Evolutionary conservation across 805 yeast species (phyloP).

Genomic region (Metschnikowia lochheadii): DNA sequence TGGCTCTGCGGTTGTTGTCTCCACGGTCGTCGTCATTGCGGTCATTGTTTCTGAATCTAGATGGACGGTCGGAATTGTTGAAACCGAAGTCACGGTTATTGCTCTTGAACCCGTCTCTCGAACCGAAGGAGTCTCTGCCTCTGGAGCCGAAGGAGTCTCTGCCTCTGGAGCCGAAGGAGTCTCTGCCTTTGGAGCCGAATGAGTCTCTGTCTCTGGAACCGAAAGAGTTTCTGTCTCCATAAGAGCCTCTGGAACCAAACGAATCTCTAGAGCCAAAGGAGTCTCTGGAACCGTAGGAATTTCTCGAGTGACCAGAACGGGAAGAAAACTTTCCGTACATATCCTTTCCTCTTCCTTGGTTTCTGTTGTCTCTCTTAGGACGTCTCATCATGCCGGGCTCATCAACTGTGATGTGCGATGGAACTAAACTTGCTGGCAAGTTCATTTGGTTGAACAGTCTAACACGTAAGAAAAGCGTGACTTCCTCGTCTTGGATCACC

Average conservation of each 20-base stretch:
- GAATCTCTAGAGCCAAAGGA: neutral
- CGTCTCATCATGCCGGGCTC: slow-evolving; percentile 9
- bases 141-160: neutral
- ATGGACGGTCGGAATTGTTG: neutral
- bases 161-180: neutral
- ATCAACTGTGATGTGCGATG: slow-evolving; percentile 15
- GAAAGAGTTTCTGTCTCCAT: neutral
- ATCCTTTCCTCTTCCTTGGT: neutral
- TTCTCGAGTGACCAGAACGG: neutral
- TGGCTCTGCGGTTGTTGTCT: neutral
- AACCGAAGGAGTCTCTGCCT: neutral
- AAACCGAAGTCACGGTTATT: neutral
- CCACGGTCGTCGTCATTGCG: neutral
- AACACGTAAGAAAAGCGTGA: slow-evolving; percentile 7
- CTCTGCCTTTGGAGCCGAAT: neutral
- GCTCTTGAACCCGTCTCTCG: neutral
- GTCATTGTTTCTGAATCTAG: neutral
- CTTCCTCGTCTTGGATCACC: slow-evolving; percentile 7
- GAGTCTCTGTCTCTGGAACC: neutral
- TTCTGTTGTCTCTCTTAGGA: neutral
- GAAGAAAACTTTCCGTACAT: neutral
- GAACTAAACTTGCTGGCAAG: slow-evolving; percentile 15
- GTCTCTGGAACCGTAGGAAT: neutral
- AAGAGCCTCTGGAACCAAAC: neutral
- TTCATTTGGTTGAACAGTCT: slow-evolving; percentile 13